Evolutionary conservation across 257 asterid genomes (phyloP).

Genomic region (Primulina huaijiensis): DNA sequence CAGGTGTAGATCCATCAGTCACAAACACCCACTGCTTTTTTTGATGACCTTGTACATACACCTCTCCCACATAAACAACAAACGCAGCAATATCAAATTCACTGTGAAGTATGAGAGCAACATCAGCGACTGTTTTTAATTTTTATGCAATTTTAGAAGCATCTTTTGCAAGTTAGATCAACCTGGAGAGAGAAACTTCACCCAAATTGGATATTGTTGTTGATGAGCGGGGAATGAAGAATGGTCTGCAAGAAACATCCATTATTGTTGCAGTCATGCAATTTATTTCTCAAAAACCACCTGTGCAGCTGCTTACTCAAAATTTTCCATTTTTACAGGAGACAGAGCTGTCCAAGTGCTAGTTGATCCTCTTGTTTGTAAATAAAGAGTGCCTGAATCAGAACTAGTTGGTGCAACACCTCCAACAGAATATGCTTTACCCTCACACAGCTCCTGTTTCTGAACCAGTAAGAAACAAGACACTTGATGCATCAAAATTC

Average conservation of each 20-base stretch:
- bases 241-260: conserved; percentile 53
- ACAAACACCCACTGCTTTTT: conserved; percentile 94
- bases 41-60: conserved; percentile 52
- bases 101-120: conserved; percentile 40
- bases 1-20: conserved; percentile 58
- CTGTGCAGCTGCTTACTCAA: conserved; percentile 49
- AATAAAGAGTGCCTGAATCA: conserved; percentile 65
- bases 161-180: conserved; percentile 22
- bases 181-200: conserved; percentile 77
- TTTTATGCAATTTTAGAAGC: conserved; percentile 17
- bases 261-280: conserved; percentile 22
- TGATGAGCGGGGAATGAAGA: conserved; percentile 71
- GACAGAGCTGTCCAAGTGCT: conserved; percentile 72
- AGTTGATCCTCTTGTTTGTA: conserved; percentile 74
- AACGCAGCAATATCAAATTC: conserved; percentile 90
- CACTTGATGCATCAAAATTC: conserved; percentile 3
- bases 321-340: conserved; percentile 39
- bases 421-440: conserved; percentile 72
- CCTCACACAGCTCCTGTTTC: conserved; percentile 73
- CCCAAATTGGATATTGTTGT: conserved; percentile 60
- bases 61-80: conserved; percentile 77
- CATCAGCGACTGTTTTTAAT: conserved; percentile 23
- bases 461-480: conserved; percentile 27
- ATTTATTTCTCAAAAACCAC: conserved; percentile 1
- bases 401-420: conserved; percentile 72